Evolutionary conservation across 179 eudicot species (phyloP).

Genomic region (Amaranthus tricolor): DNA sequence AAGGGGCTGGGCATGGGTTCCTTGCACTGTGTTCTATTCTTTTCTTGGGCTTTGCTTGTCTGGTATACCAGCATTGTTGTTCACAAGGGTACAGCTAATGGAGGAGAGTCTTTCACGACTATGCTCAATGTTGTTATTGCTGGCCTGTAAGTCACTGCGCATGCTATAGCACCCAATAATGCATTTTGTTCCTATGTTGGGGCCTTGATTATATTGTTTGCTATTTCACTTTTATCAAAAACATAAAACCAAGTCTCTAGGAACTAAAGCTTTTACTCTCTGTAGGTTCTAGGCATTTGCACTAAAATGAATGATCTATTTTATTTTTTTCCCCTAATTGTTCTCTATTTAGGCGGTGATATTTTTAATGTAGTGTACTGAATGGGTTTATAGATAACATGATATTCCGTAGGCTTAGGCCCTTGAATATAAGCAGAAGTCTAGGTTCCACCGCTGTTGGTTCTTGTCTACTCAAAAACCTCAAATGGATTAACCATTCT

Average conservation of each 20-base stretch:
- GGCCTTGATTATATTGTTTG: neutral
- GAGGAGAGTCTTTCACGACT: constrained; percentile 95
- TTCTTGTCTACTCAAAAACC: too few species aligned
- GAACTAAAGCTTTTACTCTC: too few species aligned
- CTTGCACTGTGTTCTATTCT: constrained; percentile 80
- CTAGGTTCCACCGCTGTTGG: too few species aligned
- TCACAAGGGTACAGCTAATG: constrained; percentile 80
- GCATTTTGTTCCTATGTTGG: neutral
- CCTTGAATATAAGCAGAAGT: too few species aligned
- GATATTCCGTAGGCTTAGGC: too few species aligned
- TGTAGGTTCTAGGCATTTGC: neutral
- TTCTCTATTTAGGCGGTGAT: too few species aligned
- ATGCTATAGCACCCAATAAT: neutral
- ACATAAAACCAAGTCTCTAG: too few species aligned
- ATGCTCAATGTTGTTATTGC: constrained; percentile 97
- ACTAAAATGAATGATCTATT: too few species aligned
- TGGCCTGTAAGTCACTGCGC: constrained; percentile 67
- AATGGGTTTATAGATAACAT: too few species aligned
- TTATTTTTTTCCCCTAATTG: too few species aligned
- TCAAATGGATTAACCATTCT: too few species aligned
- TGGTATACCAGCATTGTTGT: constrained; percentile 91
- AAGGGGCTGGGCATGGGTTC: constrained; percentile 92
- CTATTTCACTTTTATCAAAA: neutral
- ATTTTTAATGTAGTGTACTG: too few species aligned
- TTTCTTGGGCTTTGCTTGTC: constrained; percentile 94